Percentiles rank a stretch among this genome's conserved stretches.
phyloP scores from a whole-genome alignment of 306 rosid genomes.

The Trichosanthes cucumerina region DNA sequence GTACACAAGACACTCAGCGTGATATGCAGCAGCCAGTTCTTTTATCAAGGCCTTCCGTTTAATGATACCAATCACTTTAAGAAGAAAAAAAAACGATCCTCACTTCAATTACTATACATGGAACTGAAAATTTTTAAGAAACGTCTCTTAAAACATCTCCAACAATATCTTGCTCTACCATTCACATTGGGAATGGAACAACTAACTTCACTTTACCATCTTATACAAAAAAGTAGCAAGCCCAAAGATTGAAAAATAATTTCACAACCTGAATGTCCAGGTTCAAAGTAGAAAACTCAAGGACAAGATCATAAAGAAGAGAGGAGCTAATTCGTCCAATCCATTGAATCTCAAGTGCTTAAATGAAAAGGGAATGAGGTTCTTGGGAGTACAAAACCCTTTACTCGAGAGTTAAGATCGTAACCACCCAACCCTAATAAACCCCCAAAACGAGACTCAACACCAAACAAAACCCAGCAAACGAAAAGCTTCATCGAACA shows the following conservation, averaged over 20 bases:
- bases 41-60: slow-evolving; percentile 80
- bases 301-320: neutral
- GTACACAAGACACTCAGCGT: slow-evolving; percentile 74
- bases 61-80: slow-evolving; percentile 85
- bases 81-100: neutral
- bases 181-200: neutral
- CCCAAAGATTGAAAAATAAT: neutral
- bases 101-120: slow-evolving; percentile 1
- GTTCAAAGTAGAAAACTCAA: neutral
- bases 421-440: neutral
- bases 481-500: neutral
- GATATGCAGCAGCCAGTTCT: slow-evolving; percentile 73
- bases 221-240: neutral
- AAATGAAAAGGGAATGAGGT: neutral
- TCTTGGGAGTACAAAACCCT: neutral
- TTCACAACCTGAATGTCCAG: neutral
- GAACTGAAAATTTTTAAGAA: neutral
- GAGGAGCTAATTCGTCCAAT: neutral
- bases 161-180: neutral
- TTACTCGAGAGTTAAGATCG: neutral
- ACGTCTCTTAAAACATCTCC: neutral
- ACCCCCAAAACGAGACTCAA: neutral
- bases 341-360: neutral
- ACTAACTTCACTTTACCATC: neutral
- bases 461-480: neutral